Conservation (phyloP, 768 basidiomycete genomes). For the Leccinum subgranulosum region DNA sequence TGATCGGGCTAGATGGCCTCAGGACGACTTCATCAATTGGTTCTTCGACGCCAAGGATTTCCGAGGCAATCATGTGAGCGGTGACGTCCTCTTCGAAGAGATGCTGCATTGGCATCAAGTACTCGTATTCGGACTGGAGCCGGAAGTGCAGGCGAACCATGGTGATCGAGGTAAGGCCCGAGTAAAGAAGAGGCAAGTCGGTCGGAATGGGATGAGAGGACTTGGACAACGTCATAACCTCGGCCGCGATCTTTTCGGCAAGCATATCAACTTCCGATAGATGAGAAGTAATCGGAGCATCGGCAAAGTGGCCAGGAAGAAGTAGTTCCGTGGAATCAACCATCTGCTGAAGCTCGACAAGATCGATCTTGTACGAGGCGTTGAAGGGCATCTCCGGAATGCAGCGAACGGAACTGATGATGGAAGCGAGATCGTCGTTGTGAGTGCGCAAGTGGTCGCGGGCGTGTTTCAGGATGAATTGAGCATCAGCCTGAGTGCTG, state of each 20-base stretch:
- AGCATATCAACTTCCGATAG: conserved; percentile 22
- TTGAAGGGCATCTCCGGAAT: conserved; percentile 16
- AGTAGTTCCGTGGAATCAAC: conserved; percentile 6
- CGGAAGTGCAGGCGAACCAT: conserved; percentile 31
- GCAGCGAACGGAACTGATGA: conserved; percentile 10
- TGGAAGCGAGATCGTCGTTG: conserved; percentile 6
- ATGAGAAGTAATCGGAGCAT: conserved; percentile 6
- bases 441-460: conserved; percentile 10
- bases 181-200: conserved; percentile 31
- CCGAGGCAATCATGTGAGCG: conserved; percentile 26
- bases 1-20: conserved; percentile 10
- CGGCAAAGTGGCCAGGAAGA: conserved; percentile 2
- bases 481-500: conserved; percentile 8
- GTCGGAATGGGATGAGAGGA: conserved; percentile 24
- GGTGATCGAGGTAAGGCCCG: conserved; percentile 30
- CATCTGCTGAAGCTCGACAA: conserved; percentile 11
- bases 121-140: conserved; percentile 34
- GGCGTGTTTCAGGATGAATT: conserved; percentile 9
- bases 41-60: conserved; percentile 25
- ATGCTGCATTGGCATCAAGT: conserved; percentile 23
- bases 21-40: conserved; percentile 8
- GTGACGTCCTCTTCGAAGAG: conserved; percentile 32
- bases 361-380: conserved; percentile 15
- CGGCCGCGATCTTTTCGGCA: conserved; percentile 33
- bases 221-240: conserved; percentile 29